A percentile compares a stretch with the other conserved stretches of the same genome.
Conservation (phyloP, 2,329 filamentous ascomycete genomes). For the Ophiostoma perfectum region DNA sequence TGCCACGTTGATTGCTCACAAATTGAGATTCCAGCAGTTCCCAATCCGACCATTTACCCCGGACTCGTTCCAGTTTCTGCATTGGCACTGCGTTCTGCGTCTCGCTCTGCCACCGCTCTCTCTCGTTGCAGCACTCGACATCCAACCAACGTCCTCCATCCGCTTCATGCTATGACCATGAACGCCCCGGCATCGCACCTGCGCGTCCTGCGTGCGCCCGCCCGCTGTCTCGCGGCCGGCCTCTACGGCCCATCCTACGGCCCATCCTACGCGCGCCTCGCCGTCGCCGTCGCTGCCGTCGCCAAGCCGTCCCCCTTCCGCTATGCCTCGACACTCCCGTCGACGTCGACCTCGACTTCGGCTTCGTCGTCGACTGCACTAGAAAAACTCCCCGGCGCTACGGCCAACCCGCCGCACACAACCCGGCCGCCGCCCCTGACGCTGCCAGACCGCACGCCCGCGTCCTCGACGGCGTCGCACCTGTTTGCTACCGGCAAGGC, state of each 20-base stretch:
- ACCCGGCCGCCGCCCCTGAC: slow-evolving; percentile 67
- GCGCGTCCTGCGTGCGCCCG: slow-evolving; percentile 9
- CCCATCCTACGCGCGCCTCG: not conserved
- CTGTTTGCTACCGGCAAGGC: slow-evolving; percentile 62
- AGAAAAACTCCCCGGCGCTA: not conserved
- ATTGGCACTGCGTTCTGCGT: not conserved
- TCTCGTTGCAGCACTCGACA: not conserved
- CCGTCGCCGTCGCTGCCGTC: not conserved
- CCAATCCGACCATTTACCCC: not conserved
- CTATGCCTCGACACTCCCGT: slow-evolving; percentile 10
- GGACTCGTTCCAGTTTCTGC: not conserved
- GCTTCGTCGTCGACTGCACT: slow-evolving; percentile 4
- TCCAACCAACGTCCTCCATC: not conserved
- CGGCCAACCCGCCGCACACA: slow-evolving; percentile 61
- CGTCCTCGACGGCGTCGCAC: slow-evolving; percentile 46
- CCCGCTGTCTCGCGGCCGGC: not conserved
- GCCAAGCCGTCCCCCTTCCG: not conserved
- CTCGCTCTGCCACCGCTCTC: not conserved
- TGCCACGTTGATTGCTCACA: slow-evolving; percentile 11
- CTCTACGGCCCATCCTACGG: not conserved
- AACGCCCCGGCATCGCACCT: not conserved
- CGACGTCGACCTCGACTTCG: not conserved
- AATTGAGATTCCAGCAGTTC: not conserved
- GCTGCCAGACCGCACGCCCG: slow-evolving; percentile 51
- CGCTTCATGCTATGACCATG: not conserved